phyloP scores from a whole-genome alignment of 202 grass and related monocot species.

The Saccharum hybrid region DNA sequence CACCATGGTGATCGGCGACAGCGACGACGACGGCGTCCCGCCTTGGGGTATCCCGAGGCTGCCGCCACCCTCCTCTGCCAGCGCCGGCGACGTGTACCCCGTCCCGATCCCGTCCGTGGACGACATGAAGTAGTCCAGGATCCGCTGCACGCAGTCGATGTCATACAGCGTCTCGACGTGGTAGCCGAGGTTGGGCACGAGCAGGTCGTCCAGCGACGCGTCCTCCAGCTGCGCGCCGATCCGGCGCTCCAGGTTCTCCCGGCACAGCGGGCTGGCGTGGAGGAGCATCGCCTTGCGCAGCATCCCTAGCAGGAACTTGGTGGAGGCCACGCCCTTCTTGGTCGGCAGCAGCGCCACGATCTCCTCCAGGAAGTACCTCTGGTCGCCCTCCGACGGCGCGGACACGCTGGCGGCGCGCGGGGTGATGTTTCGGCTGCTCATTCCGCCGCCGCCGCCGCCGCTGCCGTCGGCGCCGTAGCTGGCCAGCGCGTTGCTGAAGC shows the following conservation, averaged over 20 bases:
- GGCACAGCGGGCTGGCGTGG: slow-evolving; percentile 67
- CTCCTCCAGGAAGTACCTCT: slow-evolving; percentile 92
- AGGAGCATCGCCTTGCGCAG: slow-evolving; percentile 78
- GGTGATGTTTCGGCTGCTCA: slow-evolving; percentile 42
- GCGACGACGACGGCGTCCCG: slow-evolving; percentile 46
- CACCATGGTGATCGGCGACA: slow-evolving; percentile 65
- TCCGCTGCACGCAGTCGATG: slow-evolving; percentile 87
- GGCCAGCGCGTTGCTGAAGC: slow-evolving; percentile 57
- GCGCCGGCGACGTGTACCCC: slow-evolving; percentile 48
- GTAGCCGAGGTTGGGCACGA: slow-evolving; percentile 85
- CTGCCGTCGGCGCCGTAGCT: slow-evolving; percentile 5
- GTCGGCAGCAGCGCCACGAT: slow-evolving; percentile 76
- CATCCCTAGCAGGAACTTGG: slow-evolving; percentile 77
- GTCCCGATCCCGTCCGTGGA: slow-evolving; percentile 54
- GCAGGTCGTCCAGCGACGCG: slow-evolving; percentile 72
- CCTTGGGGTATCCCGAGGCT: slow-evolving; percentile 29
- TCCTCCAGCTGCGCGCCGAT: slow-evolving; percentile 88
- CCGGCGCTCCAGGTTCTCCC: slow-evolving; percentile 77
- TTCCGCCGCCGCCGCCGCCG: slow-evolving; percentile 7
- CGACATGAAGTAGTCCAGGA: slow-evolving; percentile 91
- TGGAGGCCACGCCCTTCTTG: slow-evolving; percentile 74
- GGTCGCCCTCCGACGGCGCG: slow-evolving; percentile 64
- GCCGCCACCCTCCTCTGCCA: slow-evolving; percentile 54
- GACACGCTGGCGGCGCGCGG: slow-evolving; percentile 49
- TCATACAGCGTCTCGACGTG: slow-evolving; percentile 82